Evolutionary conservation across 306 rosid species (phyloP).

Genomic region (Sindora glabra): DNA sequence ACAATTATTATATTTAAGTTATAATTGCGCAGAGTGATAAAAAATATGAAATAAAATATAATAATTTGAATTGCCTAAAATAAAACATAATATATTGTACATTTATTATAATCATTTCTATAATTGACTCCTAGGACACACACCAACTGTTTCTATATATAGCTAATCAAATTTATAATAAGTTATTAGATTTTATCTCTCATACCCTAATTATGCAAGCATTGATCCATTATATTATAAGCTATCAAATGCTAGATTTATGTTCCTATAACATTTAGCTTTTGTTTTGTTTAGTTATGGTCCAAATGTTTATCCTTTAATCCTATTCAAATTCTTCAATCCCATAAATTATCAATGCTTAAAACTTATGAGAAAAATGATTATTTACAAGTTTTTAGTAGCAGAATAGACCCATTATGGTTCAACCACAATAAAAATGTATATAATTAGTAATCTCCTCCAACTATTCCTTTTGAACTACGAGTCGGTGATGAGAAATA

Average conservation of each 20-base stretch:
- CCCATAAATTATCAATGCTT: background rate
- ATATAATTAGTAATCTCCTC: background rate
- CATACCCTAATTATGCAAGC: too few species aligned
- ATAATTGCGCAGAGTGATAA: too few species aligned
- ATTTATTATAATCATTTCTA: too few species aligned
- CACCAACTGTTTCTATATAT: too few species aligned
- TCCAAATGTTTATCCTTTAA: background rate
- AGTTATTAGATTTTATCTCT: too few species aligned
- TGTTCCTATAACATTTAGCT: too few species aligned
- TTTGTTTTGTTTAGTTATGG: background rate
- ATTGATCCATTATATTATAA: background rate
- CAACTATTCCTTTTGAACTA: background rate
- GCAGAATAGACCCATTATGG: background rate
- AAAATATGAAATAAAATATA: too few species aligned
- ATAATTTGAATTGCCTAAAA: too few species aligned
- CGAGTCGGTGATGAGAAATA: constrained; percentile 8
- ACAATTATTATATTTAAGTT: too few species aligned
- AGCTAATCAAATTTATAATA: too few species aligned
- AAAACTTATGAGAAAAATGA: background rate
- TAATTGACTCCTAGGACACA: too few species aligned
- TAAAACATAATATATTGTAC: too few species aligned
- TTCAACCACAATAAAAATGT: background rate
- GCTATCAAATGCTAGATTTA: background rate
- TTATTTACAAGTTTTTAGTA: constrained; percentile 14
- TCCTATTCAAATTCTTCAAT: background rate